phyloP scores from a whole-genome alignment of 2,329 filamentous ascomycete species.

The Laburnicola sp. region DNA sequence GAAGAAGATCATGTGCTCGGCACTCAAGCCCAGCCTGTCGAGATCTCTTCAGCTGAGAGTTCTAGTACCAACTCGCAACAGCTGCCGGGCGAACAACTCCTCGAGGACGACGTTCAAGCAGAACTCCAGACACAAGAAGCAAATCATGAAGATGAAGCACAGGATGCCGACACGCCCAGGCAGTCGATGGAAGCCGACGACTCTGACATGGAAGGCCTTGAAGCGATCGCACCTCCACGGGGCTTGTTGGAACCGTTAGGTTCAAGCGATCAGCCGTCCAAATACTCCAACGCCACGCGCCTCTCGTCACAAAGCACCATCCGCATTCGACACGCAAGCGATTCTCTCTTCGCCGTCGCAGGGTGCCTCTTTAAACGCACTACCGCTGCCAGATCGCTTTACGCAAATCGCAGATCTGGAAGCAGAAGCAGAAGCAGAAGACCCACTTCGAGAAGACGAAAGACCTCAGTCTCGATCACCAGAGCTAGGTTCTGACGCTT shows the following conservation, averaged over 20 bases:
- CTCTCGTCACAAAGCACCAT: conserved; percentile 16
- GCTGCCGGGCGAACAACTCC: conserved; percentile 5
- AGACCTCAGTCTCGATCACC: conserved; percentile 15
- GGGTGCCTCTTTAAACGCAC: conserved; percentile 9
- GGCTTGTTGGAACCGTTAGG: conserved; percentile 8
- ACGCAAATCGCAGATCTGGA: too few species aligned
- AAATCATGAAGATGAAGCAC: conserved; percentile 4
- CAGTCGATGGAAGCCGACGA: neutral
- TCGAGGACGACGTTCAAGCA: conserved; percentile 3
- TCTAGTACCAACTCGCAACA: conserved; percentile 6
- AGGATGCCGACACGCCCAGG: neutral
- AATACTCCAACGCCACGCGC: conserved; percentile 37
- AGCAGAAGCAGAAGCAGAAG: neutral
- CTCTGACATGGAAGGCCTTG: conserved; percentile 1
- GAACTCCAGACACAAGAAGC: neutral
- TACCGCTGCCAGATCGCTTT: conserved; percentile 16
- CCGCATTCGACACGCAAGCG: conserved; percentile 40
- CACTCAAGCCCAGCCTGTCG: conserved; percentile 22
- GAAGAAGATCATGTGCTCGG: conserved; percentile 13
- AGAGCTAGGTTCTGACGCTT: conserved; percentile 28
- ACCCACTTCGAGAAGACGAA: neutral
- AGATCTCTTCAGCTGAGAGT: conserved; percentile 30
- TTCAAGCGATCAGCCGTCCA: conserved; percentile 20
- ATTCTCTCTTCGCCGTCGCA: conserved; percentile 38
- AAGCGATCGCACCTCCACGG: conserved; percentile 3